Base-by-base conservation (phyloP, 768 basidiomycete genomes). In the Lentinula boryana region DNA sequence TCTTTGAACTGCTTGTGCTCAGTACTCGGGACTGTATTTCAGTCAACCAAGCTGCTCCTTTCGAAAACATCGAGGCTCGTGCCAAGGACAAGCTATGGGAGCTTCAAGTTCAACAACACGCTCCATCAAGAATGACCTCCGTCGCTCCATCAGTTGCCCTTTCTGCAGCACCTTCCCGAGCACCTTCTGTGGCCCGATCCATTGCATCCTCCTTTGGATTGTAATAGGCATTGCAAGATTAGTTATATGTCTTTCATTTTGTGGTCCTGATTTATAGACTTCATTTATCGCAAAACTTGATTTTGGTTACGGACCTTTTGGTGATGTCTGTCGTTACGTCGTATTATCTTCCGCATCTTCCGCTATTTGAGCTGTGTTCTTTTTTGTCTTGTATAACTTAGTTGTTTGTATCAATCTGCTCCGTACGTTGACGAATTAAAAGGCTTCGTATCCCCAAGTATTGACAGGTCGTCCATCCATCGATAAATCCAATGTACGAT, bases 1-100 rank as follows among this genome's bases (percentile, higher is more conserved):
- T 99, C 81, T 99, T 99, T 70, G 97, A 99, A 72, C 75, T 98
- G 36, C 86, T 99, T 32, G 93, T 98, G 1, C 84, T 99, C 1
- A 88, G 93, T 9, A 98, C 96, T 4, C 87, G 92, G 36, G 95
- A 98, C 71, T 94, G 91, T 69, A 78, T 99, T 65, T 85, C 89
- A 66, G 73, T 99, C 48, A 75, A 84, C 6, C 97, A 99, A 71
- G 67, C 70, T 5, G 77, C 76, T 7, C 77, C 93, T 0, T 97
- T 93, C 68, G 89, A 87, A 63, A 93, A 96, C 72, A 97, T 98
- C 60, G 83, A 89, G 67, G 78, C 98, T 35, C 75, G 80, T 9
- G 87, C 86, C 31, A 96, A 94, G 74, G 83, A 86, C 64, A 92
- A 83, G 70, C 80, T 99, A 3, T 98, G 92, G 89, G 89, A 91